These are phyloP conservation scores for Penicillium desertorum DNA, from an alignment of 495 filamentous ascomycete genomes.

Conservation along the genomic window DNA sequence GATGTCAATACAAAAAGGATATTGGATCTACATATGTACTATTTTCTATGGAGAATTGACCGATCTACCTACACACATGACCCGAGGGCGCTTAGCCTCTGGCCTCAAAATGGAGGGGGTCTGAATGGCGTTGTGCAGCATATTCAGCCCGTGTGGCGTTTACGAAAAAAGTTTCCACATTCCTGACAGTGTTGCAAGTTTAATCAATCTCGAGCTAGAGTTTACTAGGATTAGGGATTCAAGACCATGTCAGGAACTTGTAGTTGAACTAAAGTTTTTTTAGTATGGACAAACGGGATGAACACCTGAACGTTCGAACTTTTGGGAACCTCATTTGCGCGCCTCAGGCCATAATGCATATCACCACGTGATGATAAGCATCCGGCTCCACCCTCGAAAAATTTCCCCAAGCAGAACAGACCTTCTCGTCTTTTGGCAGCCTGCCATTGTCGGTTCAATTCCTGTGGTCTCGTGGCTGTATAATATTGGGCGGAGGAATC, in stretches of 20 bases:
- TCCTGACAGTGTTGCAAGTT: neutral
- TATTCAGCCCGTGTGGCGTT: conserved; percentile 4
- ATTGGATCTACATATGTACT: neutral
- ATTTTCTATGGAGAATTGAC: neutral
- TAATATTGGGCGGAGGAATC: conserved; percentile 21
- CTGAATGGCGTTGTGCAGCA: conserved; percentile 7
- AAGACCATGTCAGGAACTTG: neutral
- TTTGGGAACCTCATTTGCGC: neutral
- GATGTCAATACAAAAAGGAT: conserved; percentile 1
- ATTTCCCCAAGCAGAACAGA: conserved; percentile 41
- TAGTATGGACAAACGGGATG: neutral
- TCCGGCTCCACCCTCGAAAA: conserved; percentile 47
- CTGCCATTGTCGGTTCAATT: conserved; percentile 36
- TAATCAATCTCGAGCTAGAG: too few species aligned
- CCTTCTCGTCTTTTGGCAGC: conserved; percentile 23
- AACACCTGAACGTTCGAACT: neutral
- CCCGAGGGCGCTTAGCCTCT: conserved; percentile 39
- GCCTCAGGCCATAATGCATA: conserved; percentile 31
- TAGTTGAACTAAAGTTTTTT: neutral
- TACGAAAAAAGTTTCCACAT: neutral
- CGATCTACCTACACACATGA: conserved; percentile 41
- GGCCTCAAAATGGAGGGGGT: conserved; percentile 1
- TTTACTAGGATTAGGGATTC: neutral
- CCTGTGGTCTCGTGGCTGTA: conserved; percentile 20
- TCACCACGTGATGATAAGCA: conserved; percentile 52